Conservation (phyloP, 768 basidiomycete species). For the Lactarius indigo region DNA sequence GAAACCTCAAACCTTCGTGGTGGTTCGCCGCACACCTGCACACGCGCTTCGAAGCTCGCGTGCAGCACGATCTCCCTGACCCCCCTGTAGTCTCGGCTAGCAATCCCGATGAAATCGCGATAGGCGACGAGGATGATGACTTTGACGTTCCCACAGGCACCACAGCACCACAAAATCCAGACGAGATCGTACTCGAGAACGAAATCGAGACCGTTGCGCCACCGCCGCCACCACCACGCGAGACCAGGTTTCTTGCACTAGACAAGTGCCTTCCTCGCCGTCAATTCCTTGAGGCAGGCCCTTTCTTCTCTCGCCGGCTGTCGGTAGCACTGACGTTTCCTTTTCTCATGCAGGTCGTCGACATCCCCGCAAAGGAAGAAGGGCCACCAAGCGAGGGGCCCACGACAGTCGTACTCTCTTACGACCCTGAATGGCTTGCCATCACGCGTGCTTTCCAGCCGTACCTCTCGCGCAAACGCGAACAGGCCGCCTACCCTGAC, state of each 20-base stretch:
- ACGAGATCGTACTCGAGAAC: conserved; percentile 49
- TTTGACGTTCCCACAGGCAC: not conserved
- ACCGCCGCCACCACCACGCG: conserved; percentile 33
- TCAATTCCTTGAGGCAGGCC: conserved; percentile 67
- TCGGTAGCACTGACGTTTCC: not conserved
- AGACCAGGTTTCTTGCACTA: conserved; percentile 82
- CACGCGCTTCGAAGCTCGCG: conserved; percentile 74
- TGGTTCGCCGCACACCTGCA: conserved; percentile 96
- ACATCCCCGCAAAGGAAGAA: conserved; percentile 41
- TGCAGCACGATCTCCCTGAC: conserved; percentile 38
- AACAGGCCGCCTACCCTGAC: conserved; percentile 58
- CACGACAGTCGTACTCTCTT: conserved; percentile 46
- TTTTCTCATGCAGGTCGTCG: conserved; percentile 55
- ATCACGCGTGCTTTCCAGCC: conserved; percentile 75
- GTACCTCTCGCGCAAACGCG: conserved; percentile 54
- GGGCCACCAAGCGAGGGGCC: conserved; percentile 2
- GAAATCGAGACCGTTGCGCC: conserved; percentile 41
- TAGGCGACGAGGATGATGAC: conserved; percentile 40
- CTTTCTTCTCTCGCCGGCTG: not conserved
- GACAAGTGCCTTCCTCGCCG: conserved; percentile 59
- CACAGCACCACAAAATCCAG: conserved; percentile 37
- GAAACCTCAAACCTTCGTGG: conserved; percentile 62
- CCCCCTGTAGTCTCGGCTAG: conserved; percentile 3
- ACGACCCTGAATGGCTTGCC: conserved; percentile 44
- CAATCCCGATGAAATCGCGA: conserved; percentile 52